Evolutionary conservation across 192 early-diverging fungal species (phyloP), one percentile per base, ranked within the genome.

Genomic region (Thamnidium elegans): DNA sequence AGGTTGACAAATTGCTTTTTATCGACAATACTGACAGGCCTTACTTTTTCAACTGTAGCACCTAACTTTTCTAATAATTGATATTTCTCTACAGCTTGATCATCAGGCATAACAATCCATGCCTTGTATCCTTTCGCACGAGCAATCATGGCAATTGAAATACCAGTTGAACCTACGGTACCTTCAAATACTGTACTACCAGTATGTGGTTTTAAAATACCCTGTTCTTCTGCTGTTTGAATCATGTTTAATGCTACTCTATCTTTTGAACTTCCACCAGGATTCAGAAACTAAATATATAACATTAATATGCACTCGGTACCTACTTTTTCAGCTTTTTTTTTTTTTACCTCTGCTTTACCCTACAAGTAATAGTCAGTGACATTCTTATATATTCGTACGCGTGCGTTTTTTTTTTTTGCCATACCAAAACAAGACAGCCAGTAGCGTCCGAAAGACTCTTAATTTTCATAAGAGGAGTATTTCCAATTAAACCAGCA

Each of bases 71-170:
- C 86, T 3, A 99, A 72, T 5, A 97, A 65, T 26, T 87, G 88
- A 47, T 90, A 91, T 67, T 99, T 99, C 61, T 99, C 96, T 9
- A 81, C 54, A 2, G 95, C 92, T 68, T 89, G 87, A 69, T 99
- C 96, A 74, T 94, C 93, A 11, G 95, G 96, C 92, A 99, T 93
- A 9, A 98, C 90, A 52, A 99, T 97, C 76, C 94, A 92, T 70
- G 92, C 93, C 48, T 81, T 77, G 73, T 99, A 98, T 10, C 97
- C 96, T 36, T 86, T 87, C 0, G 96, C 95, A 14, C 87, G 82
- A 14, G 91, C 87, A 44, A 98, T 88, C 78, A 91, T 88, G 3
- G 97, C 96, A 36, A 99, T 80, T 3, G 95, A 93, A 34, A 99
- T 96, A 3, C 97, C 97, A 1, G 97, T 99, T 2, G 90, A 93